Conservation (phyloP, 192 early-diverging fungal species). For the Chytriomyces hyalinus region DNA sequence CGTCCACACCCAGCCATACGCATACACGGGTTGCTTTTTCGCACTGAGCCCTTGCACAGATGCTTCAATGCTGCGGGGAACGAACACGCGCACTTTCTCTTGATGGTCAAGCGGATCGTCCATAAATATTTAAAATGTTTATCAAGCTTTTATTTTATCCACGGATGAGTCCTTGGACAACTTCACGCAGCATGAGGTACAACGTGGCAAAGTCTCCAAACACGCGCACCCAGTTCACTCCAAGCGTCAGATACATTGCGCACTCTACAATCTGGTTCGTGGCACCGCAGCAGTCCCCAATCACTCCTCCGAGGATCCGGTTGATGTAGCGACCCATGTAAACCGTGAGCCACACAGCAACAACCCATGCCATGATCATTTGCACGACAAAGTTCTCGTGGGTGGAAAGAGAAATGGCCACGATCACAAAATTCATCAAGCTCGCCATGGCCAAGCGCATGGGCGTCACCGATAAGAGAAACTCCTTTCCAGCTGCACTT, state of each 20-base stretch:
- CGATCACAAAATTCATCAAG: constrained; percentile 17
- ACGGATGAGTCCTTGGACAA: not conserved
- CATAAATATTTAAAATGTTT: no score
- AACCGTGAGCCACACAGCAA: constrained; percentile 16
- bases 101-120: no score
- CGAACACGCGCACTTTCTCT: no score
- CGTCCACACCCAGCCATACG: no score
- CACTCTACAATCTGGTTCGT: constrained; percentile 46
- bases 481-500: constrained; percentile 43
- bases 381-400: constrained; percentile 2
- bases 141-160: no score
- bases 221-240: constrained; percentile 24
- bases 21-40: no score
- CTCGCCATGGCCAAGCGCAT: constrained; percentile 30
- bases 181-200: constrained; percentile 2
- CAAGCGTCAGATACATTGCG: constrained; percentile 30
- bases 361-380: constrained; percentile 8
- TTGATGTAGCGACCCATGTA: constrained; percentile 33
- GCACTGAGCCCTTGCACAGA: no score
- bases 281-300: constrained; percentile 45
- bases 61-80: no score
- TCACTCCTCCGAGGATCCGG: constrained; percentile 38
- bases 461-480: constrained; percentile 33
- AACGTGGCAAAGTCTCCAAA: constrained; percentile 7
- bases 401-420: constrained; percentile 11